These are phyloP conservation scores for Fusarium siculi DNA, from an alignment of 2,329 filamentous ascomycete genomes.

Conservation along the genomic window DNA sequence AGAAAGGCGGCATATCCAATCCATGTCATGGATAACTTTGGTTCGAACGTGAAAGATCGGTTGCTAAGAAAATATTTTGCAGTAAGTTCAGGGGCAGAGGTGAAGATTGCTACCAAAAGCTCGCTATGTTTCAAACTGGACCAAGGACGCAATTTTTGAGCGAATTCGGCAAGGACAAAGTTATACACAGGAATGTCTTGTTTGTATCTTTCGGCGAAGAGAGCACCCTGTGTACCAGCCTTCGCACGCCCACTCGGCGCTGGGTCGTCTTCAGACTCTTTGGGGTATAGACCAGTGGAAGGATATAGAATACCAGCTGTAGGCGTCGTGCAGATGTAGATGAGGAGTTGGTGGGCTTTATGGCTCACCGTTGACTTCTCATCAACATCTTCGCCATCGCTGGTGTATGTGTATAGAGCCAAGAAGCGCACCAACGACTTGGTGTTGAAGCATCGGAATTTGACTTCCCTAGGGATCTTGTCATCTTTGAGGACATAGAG, in stretches of 20 bases:
- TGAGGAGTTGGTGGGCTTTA: conserved; percentile 79
- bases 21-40: conserved; percentile 93
- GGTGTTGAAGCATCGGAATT: conserved; percentile 80
- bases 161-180: conserved; percentile 79
- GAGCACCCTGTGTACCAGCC: conserved; percentile 71
- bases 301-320: conserved; percentile 79
- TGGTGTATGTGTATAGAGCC: conserved; percentile 73
- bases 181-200: conserved; percentile 81
- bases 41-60: conserved; percentile 84
- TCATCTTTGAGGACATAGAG: conserved; percentile 79
- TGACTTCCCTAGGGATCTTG: conserved; percentile 76
- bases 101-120: conserved; percentile 82
- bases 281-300: conserved; percentile 86
- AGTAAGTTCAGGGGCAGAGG: conserved; percentile 83
- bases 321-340: conserved; percentile 78
- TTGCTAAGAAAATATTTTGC: conserved; percentile 88
- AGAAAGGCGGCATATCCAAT: conserved; percentile 92
- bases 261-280: conserved; percentile 66
- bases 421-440: conserved; percentile 78
- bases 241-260: conserved; percentile 48
- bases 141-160: conserved; percentile 84
- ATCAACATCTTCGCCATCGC: conserved; percentile 55
- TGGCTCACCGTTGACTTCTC: conserved; percentile 66
- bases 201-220: conserved; percentile 75
- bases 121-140: conserved; percentile 83